phyloP scores from a whole-genome alignment of 257 asterid genomes.

The Haberlea rhodopensis region DNA sequence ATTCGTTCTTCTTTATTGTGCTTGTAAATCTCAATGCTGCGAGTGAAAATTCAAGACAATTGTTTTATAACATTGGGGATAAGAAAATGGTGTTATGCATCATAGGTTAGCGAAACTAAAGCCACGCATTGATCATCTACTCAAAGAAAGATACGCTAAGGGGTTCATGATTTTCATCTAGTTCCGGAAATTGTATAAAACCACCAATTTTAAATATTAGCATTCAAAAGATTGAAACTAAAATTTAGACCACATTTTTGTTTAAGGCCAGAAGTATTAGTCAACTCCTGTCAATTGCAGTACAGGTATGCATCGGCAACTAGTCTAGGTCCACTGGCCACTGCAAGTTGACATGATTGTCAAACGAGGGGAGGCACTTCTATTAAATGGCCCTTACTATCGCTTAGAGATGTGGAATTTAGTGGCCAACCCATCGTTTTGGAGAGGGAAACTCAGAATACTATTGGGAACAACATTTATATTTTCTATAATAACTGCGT shows the following conservation, averaged over 20 bases:
- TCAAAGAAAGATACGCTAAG: neutral
- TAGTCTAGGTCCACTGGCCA: conserved; percentile 19
- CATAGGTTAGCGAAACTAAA: neutral
- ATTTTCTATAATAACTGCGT: neutral
- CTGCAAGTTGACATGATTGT: too few species aligned
- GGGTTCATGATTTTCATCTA: neutral
- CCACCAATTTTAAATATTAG: neutral
- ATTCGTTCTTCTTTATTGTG: conserved; percentile 93
- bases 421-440: neutral
- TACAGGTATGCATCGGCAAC: neutral
- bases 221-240: neutral
- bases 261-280: conserved; percentile 15
- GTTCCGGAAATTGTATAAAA: neutral
- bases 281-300: conserved; percentile 6
- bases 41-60: conserved; percentile 9
- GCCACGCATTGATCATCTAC: neutral
- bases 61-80: neutral
- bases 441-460: neutral
- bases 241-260: neutral
- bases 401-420: neutral
- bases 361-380: neutral
- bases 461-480: neutral
- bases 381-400: neutral
- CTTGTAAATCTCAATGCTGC: conserved; percentile 80
- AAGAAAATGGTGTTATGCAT: neutral